Conservation (phyloP, 495 filamentous ascomycete genomes). For the Beverwykella pulmonaria region DNA sequence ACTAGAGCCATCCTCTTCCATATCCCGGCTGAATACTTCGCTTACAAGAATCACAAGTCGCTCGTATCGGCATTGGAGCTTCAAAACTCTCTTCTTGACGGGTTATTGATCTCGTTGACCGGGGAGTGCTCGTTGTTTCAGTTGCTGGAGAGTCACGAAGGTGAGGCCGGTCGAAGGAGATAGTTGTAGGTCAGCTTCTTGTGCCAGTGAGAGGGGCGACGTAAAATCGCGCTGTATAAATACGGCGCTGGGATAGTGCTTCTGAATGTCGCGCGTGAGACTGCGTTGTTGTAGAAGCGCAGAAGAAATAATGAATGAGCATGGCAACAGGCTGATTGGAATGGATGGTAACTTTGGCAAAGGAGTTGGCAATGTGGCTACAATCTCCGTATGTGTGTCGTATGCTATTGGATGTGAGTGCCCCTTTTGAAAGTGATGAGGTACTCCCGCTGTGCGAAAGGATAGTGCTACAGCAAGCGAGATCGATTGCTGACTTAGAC, state of each 20-base stretch:
- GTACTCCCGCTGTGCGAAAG: neutral
- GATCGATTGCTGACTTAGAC: neutral
- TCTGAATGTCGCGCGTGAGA: slow-evolving; percentile 53
- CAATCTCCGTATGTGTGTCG: too few species aligned
- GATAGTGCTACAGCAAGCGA: neutral
- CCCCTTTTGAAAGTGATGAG: neutral
- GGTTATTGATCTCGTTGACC: slow-evolving; percentile 51
- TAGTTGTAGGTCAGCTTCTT: slow-evolving; percentile 77
- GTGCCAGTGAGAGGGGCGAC: slow-evolving; percentile 43
- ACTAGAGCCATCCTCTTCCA: slow-evolving; percentile 12
- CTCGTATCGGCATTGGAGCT: slow-evolving; percentile 65
- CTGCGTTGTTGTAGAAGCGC: slow-evolving; percentile 48
- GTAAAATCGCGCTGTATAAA: slow-evolving; percentile 65
- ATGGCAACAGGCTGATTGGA: slow-evolving; percentile 35
- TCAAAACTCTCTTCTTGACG: slow-evolving; percentile 60
- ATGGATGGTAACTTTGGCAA: slow-evolving; percentile 25
- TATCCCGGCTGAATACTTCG: slow-evolving; percentile 46
- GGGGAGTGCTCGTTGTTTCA: slow-evolving; percentile 71
- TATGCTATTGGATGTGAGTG: neutral
- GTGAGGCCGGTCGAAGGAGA: slow-evolving; percentile 72
- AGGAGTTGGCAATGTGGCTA: slow-evolving; percentile 1
- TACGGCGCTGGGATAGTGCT: slow-evolving; percentile 54
- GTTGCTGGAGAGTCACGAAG: slow-evolving; percentile 69
- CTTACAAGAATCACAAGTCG: slow-evolving; percentile 70
- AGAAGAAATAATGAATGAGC: slow-evolving; percentile 57